phyloP scores from a whole-genome alignment of 1,139 yeast species.

The Geotrichum histeridarum region DNA sequence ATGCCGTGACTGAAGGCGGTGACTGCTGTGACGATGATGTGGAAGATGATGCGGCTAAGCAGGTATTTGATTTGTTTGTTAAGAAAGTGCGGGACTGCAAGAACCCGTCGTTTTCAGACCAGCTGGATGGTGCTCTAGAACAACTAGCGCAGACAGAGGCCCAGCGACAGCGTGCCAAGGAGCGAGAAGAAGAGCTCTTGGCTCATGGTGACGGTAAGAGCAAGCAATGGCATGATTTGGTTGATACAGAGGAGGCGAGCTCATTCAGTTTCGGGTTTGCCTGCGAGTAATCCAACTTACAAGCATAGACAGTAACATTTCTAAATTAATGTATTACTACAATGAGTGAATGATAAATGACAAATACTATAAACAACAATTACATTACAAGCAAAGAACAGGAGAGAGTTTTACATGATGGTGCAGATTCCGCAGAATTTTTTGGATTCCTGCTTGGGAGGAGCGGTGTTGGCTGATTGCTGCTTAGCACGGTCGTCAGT shows the following conservation, averaged over 20 bases:
- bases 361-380: neutral
- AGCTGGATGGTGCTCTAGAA: constrained; percentile 17
- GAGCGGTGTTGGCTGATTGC: constrained; percentile 10
- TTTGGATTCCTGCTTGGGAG: constrained; percentile 19
- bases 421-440: constrained; percentile 25
- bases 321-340: neutral
- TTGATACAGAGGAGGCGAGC: constrained; percentile 22
- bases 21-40: constrained; percentile 10
- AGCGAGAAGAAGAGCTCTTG: constrained; percentile 6
- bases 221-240: constrained; percentile 26
- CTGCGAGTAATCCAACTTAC: neutral
- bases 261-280: constrained; percentile 33
- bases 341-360: neutral
- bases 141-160: constrained; percentile 16
- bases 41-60: constrained; percentile 10
- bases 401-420: constrained; percentile 20
- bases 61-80: neutral
- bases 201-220: constrained; percentile 15
- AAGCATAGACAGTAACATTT: constrained; percentile 1
- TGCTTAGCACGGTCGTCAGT: constrained; percentile 15
- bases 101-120: constrained; percentile 3
- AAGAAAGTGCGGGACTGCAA: neutral
- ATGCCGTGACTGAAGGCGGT: neutral
- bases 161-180: constrained; percentile 12
- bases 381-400: neutral